Conservation (phyloP, 1,284 basidiomycete genomes). For the Fomitiporia mediterranea region DNA sequence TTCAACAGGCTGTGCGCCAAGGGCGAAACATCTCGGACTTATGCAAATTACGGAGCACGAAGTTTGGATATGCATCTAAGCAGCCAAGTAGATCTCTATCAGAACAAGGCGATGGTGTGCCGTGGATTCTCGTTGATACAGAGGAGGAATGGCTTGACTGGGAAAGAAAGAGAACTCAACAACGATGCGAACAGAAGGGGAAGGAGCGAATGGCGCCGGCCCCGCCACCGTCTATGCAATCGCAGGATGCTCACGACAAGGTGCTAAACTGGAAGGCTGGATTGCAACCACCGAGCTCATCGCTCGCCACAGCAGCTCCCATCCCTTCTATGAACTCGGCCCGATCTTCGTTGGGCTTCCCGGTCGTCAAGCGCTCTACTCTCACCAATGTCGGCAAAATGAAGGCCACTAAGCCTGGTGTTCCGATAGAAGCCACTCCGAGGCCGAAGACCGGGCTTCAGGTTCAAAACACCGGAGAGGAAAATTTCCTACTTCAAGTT, state of each 20-base stretch:
- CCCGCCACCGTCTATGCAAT: slow-evolving; percentile 3
- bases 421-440: not conserved
- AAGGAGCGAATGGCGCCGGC: slow-evolving; percentile 8
- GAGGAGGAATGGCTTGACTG: slow-evolving; percentile 25
- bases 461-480: not conserved
- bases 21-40: slow-evolving; percentile 16
- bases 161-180: slow-evolving; percentile 19
- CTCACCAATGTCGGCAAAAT: slow-evolving; percentile 2
- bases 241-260: slow-evolving; percentile 14
- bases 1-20: slow-evolving; percentile 18
- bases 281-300: slow-evolving; percentile 1
- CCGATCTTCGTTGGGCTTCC: slow-evolving; percentile 16
- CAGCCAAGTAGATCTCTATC: slow-evolving; percentile 2
- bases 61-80: slow-evolving; percentile 18
- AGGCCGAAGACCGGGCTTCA: not conserved
- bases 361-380: slow-evolving; percentile 18
- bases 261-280: slow-evolving; percentile 17
- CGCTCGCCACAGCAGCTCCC: not conserved
- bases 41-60: slow-evolving; percentile 17
- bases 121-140: slow-evolving; percentile 21
- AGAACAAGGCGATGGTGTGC: slow-evolving; percentile 10
- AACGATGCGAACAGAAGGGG: slow-evolving; percentile 12
- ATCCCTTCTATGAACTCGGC: not conserved
- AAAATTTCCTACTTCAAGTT: not conserved
- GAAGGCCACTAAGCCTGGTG: not conserved